Evolutionary conservation across 306 rosid species (phyloP), one percentile per base, ranked within the genome.

Genomic region (Corylus heterophylla): DNA sequence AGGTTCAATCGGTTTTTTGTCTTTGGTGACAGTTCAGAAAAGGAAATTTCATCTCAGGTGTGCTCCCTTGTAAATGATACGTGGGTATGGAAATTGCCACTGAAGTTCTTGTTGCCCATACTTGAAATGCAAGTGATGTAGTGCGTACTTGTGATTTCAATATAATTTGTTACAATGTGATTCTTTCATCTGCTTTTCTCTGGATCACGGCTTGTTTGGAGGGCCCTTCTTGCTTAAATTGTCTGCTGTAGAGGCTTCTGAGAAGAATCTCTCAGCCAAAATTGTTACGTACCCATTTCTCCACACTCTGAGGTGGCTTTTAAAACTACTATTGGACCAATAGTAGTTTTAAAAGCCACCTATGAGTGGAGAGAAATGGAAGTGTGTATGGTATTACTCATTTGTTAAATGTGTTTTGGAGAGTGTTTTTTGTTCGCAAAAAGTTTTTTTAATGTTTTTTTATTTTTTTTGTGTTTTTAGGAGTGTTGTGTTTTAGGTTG

Each of bases 61-160:
- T 80, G 78, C 74, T 47, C 51, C 84, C 16, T 77, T 82, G 84
- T 88, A 83, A 81, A 81, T 88, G 62, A 67, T 72, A 63, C 79
- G 72, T 79, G 35, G 73, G 61, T 22, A 58, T 77, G 52, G 76
- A 74, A 22, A 56, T 18, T 52, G 73, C 62, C 79, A 12, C 1
- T 8, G 5, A 39, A 51, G 73, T 74, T 51, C 72, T 85, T 71
- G 76, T 58, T 75, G 39, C 74, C 72, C 61, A 18, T 49, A 14
- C 51, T 67, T 76, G 45, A 75, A 74, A 35, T 69, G 73, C 73
- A 68, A 54, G 73, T 52, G 72, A 51, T 78, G 67, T 71, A 50
- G 76, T 70, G 13, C 45, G 1, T 74, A 52, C 45, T 78, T 69
- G 67, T 48, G 35, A 22, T 14, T 79, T 61, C 64, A 3, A 12